Percentiles rank a stretch among this genome's conserved stretches.
phyloP scores from a whole-genome alignment of 345 rosid genomes.

The Eucalyptus cloeziana region DNA sequence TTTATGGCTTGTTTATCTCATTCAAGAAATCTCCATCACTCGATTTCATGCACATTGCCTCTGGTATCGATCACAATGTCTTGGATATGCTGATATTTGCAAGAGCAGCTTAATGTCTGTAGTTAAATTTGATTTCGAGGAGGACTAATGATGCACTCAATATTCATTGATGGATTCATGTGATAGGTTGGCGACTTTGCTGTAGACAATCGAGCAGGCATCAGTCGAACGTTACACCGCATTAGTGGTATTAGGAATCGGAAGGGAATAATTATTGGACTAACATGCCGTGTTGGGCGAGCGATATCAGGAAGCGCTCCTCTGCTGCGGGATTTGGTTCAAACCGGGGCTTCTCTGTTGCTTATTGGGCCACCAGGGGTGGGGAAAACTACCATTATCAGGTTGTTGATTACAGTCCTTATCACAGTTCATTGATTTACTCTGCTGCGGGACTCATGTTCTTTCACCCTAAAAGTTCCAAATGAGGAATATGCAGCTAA shows the following conservation, averaged over 20 bases:
- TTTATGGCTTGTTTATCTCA: background rate
- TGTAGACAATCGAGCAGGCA: conserved; percentile 84
- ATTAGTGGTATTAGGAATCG: conserved; percentile 85
- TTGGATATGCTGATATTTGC: background rate
- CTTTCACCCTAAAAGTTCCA: background rate
- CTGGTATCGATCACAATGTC: background rate
- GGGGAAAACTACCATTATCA: conserved; percentile 91
- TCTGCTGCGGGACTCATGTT: background rate
- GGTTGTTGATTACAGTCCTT: conserved; percentile 18
- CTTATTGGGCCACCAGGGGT: conserved; percentile 97
- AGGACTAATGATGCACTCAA: background rate
- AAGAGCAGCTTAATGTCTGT: background rate
- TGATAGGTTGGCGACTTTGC: conserved; percentile 84
- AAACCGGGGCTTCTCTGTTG: conserved; percentile 70
- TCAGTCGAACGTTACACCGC: conserved; percentile 77
- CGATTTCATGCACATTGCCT: background rate
- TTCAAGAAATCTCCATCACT: background rate
- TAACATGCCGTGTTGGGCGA: conserved; percentile 92
- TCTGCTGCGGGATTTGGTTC: conserved; percentile 63
- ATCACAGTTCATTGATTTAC: background rate
- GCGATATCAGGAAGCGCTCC: conserved; percentile 74
- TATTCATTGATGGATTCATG: background rate
- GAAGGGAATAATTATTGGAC: conserved; percentile 60
- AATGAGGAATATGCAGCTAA: background rate
- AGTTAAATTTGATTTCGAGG: background rate